Evolutionary conservation across 345 rosid genomes (phyloP).

Genomic region (Eucalyptus shirleyi): DNA sequence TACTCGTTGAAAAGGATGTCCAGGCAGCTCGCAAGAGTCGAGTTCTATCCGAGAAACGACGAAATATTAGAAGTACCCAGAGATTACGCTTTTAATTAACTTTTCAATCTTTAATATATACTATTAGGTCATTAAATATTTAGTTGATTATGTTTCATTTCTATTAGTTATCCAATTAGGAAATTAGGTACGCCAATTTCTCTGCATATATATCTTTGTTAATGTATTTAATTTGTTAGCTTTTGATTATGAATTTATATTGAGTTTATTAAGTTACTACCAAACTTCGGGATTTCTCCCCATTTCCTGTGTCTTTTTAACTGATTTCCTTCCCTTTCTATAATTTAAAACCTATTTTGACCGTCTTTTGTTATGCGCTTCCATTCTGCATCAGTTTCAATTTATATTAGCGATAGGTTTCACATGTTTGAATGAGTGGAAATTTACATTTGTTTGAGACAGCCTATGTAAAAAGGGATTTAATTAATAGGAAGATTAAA

Average conservation of each 20-base stretch:
- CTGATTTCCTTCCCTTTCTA: not conserved
- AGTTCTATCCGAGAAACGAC: not conserved
- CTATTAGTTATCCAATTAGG: not conserved
- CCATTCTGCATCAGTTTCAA: not conserved
- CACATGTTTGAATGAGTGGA: not conserved
- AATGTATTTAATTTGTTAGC: not conserved
- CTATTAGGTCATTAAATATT: not conserved
- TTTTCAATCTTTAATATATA: not conserved
- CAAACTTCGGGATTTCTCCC: not conserved
- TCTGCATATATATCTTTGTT: not conserved
- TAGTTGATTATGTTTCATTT: not conserved
- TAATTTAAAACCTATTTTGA: not conserved
- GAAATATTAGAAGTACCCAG: not conserved
- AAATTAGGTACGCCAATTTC: not conserved
- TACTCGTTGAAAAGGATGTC: not conserved
- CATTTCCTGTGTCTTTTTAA: not conserved
- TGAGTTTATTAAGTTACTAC: not conserved
- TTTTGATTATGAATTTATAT: not conserved
- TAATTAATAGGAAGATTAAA: too few species aligned
- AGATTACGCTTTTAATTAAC: too few species aligned
- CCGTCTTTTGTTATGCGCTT: not conserved
- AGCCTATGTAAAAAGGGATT: not conserved
- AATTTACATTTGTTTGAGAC: too few species aligned
- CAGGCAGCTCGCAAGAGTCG: not conserved
- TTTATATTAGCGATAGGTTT: not conserved